Evolutionary conservation across 257 asterid species (phyloP).

Genomic region (Buddleja alternifolia): DNA sequence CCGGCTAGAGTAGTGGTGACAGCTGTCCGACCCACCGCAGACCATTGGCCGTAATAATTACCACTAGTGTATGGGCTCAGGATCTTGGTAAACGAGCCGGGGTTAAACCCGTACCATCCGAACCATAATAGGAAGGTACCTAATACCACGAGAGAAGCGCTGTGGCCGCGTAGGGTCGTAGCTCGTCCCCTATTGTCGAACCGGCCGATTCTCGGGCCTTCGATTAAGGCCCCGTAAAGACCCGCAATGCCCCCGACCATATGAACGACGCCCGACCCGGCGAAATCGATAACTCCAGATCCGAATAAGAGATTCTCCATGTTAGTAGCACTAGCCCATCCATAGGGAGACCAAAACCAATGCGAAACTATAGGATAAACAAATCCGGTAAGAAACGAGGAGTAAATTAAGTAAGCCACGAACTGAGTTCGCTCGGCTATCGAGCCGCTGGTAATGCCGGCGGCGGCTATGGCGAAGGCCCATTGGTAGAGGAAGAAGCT

Average conservation of each 20-base stretch:
- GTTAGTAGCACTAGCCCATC: conserved; percentile 51
- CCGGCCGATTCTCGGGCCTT: conserved; percentile 55
- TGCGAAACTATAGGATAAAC: conserved; percentile 55
- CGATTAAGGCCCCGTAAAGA: conserved; percentile 45
- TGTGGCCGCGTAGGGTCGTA: conserved; percentile 44
- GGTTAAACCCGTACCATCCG: conserved; percentile 60
- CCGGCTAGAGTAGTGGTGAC: conserved; percentile 56
- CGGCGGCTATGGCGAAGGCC: conserved; percentile 64
- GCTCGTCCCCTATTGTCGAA: conserved; percentile 46
- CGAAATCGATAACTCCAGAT: conserved; percentile 58
- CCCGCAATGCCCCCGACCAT: conserved; percentile 55
- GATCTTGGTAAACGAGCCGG: conserved; percentile 46
- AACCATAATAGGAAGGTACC: conserved; percentile 54
- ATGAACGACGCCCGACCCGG: conserved; percentile 59
- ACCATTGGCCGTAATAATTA: conserved; percentile 55
- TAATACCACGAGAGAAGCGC: conserved; percentile 48
- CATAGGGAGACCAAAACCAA: conserved; percentile 58
- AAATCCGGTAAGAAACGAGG: conserved; percentile 51
- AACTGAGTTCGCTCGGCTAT: conserved; percentile 58
- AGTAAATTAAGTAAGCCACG: conserved; percentile 48
- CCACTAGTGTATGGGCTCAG: conserved; percentile 36
- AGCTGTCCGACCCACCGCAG: conserved; percentile 55
- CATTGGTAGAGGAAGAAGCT: conserved; percentile 55
- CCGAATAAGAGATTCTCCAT: conserved; percentile 37
- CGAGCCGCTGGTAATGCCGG: conserved; percentile 62